Base-by-base conservation (phyloP, 495 filamentous ascomycete genomes). In the Neurospora intermedia region DNA sequence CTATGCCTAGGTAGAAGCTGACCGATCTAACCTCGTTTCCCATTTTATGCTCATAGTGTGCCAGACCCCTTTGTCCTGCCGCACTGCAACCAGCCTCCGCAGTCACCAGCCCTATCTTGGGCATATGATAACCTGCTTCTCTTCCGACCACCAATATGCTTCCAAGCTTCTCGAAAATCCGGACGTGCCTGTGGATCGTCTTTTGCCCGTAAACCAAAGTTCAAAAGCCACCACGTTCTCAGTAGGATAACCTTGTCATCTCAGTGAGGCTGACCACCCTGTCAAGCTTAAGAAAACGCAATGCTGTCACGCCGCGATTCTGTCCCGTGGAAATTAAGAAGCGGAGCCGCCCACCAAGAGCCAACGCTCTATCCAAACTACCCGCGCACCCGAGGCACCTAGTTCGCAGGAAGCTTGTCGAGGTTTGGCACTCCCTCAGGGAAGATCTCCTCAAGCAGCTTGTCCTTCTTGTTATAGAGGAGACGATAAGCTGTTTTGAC, bases 401-500 rank as follows among this genome's bases (percentile, higher is more conserved):
- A 82, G 62, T 76, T 81, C 40, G 73, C 45, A 11, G 94, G 94
- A 41, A 98, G 83, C 75, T 89, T 89, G 62, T 83, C 86, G 77
- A 92, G 82, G 71, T 91, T 89, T 13, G 89, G 92, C 79, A 90
- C 89, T 43, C 88, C 90, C 40, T 90, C 86, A 4, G 79, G 77
- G 72, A 95, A 85, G 88, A 91, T 94, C 70, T 92, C 89, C 43
- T 88, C 84, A 77, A 98, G 86, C 73, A 99, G 81, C 69, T 88
- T 83, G 75, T 96, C 91, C 20, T 89, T 88, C 66, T 90, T 88
- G 8, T 85, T 83, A 78, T 93, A 93, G 62, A 99, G 87, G 77
- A 91, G 88, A 78, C 96, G 95, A 84, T 98, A 99, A 0, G 96
- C 94, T 69, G 93, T 94, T 69, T 94, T 92, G 75, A 99, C 97